Evolutionary conservation across 441 rosid genomes (phyloP), one percentile per base, ranked within the genome.

Genomic region (Cnidoscolus chayamansa): DNA sequence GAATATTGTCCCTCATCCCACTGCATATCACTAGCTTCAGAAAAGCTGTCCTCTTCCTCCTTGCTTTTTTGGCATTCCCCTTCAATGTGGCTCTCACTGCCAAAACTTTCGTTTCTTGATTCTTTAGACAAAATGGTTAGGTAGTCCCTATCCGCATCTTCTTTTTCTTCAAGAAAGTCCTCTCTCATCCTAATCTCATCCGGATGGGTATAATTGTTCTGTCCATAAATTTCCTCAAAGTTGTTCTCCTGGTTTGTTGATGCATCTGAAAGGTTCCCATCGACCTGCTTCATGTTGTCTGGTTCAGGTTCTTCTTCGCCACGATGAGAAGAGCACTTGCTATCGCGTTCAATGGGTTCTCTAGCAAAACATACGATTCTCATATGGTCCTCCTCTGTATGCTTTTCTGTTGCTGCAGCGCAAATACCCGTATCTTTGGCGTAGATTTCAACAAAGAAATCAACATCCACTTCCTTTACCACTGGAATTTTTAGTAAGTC

Each of bases 381-480:
- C 19, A 11, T 25, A n/a, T 49, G 63, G 19, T 74, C 76, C 72
- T 61, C 65, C 67, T 80, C 78, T 63, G 4, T 59, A 35, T 71
- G 53, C 37, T n/a, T 65, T 54, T 35, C 74, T 8, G 70, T 43
- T 65, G 66, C 84, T 65, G 77, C 6, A 54, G 61, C 72, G 20
- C 19, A 71, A 70, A 74, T 79, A 71, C 72, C 79, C 35, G 68
- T 76, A 75, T 57, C 79, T 63, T 76, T 79, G 40, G 81, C 81
- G 78, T 77, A 82, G 65, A 88, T 80, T 76, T 84, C 84, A 59
- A 87, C 70, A 49, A 75, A 81, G 74, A 82, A 89, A 37, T 81
- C 85, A 56, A 11, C 59, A 49, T 74, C 71, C 45, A 40, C 70
- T 13, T 75, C 82, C 68, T 66, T 68, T 47, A 54, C 56, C 47